Percentiles rank a stretch among this genome's conserved stretches.
Conservation (phyloP, 2,329 filamentous ascomycete genomes). For the Endoconidiophora polonica region DNA sequence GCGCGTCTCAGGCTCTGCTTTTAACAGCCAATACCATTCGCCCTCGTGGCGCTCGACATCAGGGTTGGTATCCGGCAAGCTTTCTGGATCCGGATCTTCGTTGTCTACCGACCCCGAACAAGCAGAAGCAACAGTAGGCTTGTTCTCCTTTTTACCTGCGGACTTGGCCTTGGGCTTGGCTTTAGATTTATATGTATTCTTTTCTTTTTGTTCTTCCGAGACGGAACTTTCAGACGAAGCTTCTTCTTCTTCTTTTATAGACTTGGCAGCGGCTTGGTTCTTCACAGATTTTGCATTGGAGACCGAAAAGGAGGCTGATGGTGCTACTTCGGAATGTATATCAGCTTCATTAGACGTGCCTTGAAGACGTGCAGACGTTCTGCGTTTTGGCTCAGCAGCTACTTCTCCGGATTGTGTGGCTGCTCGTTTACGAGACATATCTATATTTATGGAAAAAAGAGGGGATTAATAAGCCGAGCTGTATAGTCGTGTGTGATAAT, state of each 20-base stretch:
- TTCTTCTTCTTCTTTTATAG: background rate
- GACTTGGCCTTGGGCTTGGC: conserved; percentile 3
- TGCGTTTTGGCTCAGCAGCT: conserved; percentile 7
- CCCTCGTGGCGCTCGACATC: conserved; percentile 25
- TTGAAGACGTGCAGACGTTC: conserved; percentile 8
- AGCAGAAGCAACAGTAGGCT: background rate
- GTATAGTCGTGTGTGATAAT: too few relatives aligned
- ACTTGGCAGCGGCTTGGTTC: background rate
- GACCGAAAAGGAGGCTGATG: background rate
- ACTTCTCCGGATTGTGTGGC: background rate
- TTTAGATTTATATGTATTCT: background rate
- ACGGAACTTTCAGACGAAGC: background rate
- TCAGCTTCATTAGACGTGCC: background rate
- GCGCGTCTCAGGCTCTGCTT: conserved; percentile 75
- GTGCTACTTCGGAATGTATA: too few relatives aligned
- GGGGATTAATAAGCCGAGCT: background rate
- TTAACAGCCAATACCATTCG: conserved; percentile 60
- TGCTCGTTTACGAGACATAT: conserved; percentile 10
- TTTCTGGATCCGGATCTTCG: conserved; percentile 19
- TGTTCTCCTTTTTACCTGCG: conserved; percentile 1
- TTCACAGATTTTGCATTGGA: background rate
- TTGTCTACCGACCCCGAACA: conserved; percentile 13
- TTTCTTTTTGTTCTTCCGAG: background rate
- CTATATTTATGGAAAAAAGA: background rate
- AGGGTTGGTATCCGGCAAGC: conserved; percentile 23